Conservation (phyloP, 768 basidiomycete species). For the Macrolepiota fuliginosa region DNA sequence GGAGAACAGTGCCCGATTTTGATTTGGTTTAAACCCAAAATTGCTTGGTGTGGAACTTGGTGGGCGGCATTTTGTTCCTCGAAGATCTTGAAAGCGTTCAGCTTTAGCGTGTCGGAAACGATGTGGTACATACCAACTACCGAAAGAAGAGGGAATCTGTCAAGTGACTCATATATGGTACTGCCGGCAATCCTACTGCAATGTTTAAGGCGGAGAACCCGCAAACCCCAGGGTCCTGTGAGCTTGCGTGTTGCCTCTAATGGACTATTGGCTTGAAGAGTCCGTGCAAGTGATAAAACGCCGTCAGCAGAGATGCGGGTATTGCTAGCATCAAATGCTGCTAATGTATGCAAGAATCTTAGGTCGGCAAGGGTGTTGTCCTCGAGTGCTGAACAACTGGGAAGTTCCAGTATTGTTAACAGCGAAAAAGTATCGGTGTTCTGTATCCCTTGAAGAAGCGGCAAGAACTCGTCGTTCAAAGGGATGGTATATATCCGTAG, state of each 20-base stretch:
- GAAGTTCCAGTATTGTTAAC: slow-evolving; percentile 61
- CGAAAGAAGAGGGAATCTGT: slow-evolving; percentile 54
- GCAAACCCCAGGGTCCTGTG: slow-evolving; percentile 56
- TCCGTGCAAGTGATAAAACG: slow-evolving; percentile 48
- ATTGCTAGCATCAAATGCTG: slow-evolving; percentile 62
- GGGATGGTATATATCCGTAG: slow-evolving; percentile 44
- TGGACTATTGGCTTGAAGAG: slow-evolving; percentile 36
- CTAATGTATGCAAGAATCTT: slow-evolving; percentile 48
- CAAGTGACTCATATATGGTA: slow-evolving; percentile 37
- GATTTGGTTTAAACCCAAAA: not conserved
- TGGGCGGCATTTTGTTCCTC: slow-evolving; percentile 11
- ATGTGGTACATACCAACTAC: slow-evolving; percentile 49
- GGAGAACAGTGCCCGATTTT: slow-evolving; percentile 4
- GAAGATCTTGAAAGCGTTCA: slow-evolving; percentile 12
- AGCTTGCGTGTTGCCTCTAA: slow-evolving; percentile 7
- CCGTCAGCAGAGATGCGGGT: slow-evolving; percentile 53
- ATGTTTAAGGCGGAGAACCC: slow-evolving; percentile 54
- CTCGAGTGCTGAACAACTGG: slow-evolving; percentile 50
- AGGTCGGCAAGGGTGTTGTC: slow-evolving; percentile 55
- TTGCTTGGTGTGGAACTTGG: not conserved
- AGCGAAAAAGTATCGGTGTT: slow-evolving; percentile 58
- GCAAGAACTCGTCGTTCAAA: slow-evolving; percentile 52
- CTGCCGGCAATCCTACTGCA: slow-evolving; percentile 50
- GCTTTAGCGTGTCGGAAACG: not conserved
- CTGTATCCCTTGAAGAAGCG: slow-evolving; percentile 55